These are phyloP conservation scores for Aspergillus quadrilineatus DNA, from an alignment of 2,329 filamentous ascomycete genomes.

Conservation along the genomic window DNA sequence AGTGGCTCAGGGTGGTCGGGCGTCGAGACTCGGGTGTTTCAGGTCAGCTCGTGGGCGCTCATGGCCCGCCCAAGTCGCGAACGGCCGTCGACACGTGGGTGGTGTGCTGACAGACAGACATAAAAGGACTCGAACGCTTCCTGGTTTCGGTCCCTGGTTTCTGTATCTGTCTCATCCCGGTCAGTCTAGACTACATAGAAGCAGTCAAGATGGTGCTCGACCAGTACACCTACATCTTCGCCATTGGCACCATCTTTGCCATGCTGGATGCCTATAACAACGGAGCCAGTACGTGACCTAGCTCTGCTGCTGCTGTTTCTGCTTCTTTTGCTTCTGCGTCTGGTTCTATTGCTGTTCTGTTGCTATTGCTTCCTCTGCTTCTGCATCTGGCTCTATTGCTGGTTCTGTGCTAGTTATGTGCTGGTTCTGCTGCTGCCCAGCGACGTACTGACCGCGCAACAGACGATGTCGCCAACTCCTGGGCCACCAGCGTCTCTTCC, in stretches of 20 bases:
- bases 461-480: constrained; percentile 80
- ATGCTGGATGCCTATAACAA: constrained; percentile 77
- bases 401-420: too few species aligned
- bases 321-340: neutral
- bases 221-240: constrained; percentile 70
- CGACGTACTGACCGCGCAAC: neutral
- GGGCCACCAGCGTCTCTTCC: constrained; percentile 80
- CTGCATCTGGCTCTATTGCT: too few species aligned
- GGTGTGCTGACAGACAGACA: too few species aligned
- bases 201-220: constrained; percentile 56
- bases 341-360: too few species aligned
- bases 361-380: too few species aligned
- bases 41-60: neutral
- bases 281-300: constrained; percentile 64
- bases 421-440: too few species aligned
- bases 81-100: too few species aligned
- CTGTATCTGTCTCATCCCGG: neutral
- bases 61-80: too few species aligned
- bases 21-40: too few species aligned
- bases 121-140: neutral
- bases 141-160: neutral
- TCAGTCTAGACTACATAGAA: neutral
- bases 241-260: constrained; percentile 73
- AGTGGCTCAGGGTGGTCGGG: too few species aligned
- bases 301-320: too few species aligned